These are phyloP conservation scores for Wickerhamomyces ciferrii DNA, from an alignment of 805 yeast species.

Conservation along the genomic window DNA sequence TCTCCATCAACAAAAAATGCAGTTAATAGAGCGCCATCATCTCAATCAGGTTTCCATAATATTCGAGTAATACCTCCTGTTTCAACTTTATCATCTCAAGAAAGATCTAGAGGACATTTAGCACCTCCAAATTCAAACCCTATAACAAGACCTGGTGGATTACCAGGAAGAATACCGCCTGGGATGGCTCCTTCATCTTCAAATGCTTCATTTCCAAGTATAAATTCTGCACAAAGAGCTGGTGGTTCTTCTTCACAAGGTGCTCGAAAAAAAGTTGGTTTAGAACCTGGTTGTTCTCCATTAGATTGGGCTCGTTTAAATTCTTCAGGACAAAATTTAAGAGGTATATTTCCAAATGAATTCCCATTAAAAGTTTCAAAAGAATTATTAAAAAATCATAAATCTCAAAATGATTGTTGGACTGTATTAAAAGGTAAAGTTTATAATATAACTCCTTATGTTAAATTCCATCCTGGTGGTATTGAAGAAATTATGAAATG, in stretches of 20 bases:
- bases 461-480: slow-evolving; percentile 93
- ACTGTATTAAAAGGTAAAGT: slow-evolving; percentile 75
- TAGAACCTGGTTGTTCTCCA: slow-evolving; percentile 80
- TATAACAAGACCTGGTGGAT: not conserved
- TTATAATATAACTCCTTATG: slow-evolving; percentile 79
- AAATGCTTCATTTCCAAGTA: slow-evolving; percentile 7
- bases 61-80: not conserved
- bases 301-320: slow-evolving; percentile 77
- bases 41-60: not conserved
- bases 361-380: slow-evolving; percentile 55
- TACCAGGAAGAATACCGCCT: not conserved
- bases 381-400: slow-evolving; percentile 58
- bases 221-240: slow-evolving; percentile 15
- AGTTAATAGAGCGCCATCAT: not conserved
- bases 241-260: slow-evolving; percentile 3
- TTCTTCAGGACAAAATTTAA: slow-evolving; percentile 39
- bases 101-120: not conserved
- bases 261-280: slow-evolving; percentile 47
- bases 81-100: not conserved
- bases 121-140: not conserved
- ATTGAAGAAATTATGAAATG: slow-evolving; percentile 66
- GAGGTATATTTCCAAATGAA: slow-evolving; percentile 45
- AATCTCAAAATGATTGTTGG: slow-evolving; percentile 72
- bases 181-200: not conserved
- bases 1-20: not conserved